Conservation (phyloP, 306 rosid genomes). For the Quercus agrifolia region DNA sequence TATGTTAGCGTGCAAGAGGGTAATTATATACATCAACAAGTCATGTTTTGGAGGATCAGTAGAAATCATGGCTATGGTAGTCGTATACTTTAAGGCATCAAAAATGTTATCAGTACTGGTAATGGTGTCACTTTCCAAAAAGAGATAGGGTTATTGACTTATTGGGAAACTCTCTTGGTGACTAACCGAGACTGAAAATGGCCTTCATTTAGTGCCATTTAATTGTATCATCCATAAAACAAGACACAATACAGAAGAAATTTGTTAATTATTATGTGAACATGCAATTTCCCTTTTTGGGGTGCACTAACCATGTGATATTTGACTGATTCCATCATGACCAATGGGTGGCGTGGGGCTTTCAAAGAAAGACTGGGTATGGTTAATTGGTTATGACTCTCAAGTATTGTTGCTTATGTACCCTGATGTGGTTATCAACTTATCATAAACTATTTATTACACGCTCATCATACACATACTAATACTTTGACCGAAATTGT, state of each 20-base stretch:
- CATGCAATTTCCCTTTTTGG: not conserved
- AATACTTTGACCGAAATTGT: too few species aligned
- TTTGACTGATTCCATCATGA: not conserved
- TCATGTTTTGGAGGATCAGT: too few species aligned
- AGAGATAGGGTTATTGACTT: not conserved
- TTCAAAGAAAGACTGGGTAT: not conserved
- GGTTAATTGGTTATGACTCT: not conserved
- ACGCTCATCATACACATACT: too few species aligned
- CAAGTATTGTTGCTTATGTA: not conserved
- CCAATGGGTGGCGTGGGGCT: not conserved
- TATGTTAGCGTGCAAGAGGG: too few species aligned
- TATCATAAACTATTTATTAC: too few species aligned
- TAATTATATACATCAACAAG: too few species aligned
- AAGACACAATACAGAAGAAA: not conserved
- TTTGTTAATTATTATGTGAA: not conserved
- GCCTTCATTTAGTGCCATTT: not conserved
- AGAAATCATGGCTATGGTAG: not conserved
- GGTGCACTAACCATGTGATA: not conserved
- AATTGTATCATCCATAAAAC: not conserved
- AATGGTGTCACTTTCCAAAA: not conserved
- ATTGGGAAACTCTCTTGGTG: not conserved
- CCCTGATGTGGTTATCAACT: too few species aligned
- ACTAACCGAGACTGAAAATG: not conserved
- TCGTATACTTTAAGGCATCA: not conserved
- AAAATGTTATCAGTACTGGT: not conserved